Evolutionary conservation across 495 filamentous ascomycete genomes (phyloP).

Genomic region (Oleoguttula mirabilis): DNA sequence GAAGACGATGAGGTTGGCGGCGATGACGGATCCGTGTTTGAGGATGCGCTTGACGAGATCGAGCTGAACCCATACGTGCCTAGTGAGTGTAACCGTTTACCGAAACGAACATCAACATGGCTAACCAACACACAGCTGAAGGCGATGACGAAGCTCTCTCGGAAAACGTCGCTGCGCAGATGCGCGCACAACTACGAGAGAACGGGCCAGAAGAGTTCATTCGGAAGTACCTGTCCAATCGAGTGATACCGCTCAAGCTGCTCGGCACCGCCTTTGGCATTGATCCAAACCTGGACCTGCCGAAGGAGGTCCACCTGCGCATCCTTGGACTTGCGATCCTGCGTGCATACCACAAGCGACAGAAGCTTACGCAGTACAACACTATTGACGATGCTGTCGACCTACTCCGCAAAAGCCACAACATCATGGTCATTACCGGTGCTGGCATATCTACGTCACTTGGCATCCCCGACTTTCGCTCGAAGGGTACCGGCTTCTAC

Average conservation of each 20-base stretch:
- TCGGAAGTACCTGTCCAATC: constrained; percentile 54
- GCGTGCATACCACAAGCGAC: constrained; percentile 70
- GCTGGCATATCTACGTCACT: constrained; percentile 69
- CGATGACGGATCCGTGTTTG: constrained; percentile 2
- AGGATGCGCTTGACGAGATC: constrained; percentile 5
- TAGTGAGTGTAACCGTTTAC: too few species aligned
- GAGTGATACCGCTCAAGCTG: constrained; percentile 62
- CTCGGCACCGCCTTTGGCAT: constrained; percentile 89
- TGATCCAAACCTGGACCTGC: constrained; percentile 29
- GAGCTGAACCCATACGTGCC: constrained; percentile 5
- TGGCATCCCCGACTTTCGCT: constrained; percentile 57
- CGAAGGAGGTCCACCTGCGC: constrained; percentile 61
- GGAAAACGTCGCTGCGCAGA: background rate
- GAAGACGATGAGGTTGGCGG: background rate
- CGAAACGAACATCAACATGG: too few species aligned
- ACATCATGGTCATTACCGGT: constrained; percentile 88
- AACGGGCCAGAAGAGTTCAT: constrained; percentile 69
- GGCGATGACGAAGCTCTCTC: constrained; percentile 1
- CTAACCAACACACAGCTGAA: too few species aligned
- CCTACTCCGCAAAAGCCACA: constrained; percentile 59
- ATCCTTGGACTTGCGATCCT: constrained; percentile 65
- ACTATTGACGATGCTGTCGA: constrained; percentile 75
- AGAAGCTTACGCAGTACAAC: constrained; percentile 72
- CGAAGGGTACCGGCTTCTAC: constrained; percentile 62
- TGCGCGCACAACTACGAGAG: constrained; percentile 40